Percentiles rank a stretch among this genome's conserved stretches.
Evolutionary conservation across 2,329 filamentous ascomycete genomes (phyloP).

Genomic region (Alternaria sp.): DNA sequence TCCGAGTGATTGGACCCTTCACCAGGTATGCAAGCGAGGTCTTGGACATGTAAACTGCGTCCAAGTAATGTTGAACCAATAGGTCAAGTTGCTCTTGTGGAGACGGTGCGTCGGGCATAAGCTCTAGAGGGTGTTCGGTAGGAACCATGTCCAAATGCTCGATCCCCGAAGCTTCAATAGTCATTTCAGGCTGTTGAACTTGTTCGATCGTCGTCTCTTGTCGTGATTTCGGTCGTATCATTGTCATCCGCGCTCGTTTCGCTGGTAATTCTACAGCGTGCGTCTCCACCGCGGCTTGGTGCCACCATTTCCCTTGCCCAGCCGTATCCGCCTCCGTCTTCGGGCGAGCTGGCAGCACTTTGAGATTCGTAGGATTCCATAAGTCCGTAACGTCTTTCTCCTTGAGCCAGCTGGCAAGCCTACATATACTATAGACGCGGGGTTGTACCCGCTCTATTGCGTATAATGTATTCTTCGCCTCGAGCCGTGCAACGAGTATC

Average conservation of each 20-base stretch:
- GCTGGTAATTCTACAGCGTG: constrained; percentile 24
- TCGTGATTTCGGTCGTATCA: constrained; percentile 37
- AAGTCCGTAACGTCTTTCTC: constrained; percentile 60
- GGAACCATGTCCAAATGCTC: constrained; percentile 1
- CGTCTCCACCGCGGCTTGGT: constrained; percentile 35
- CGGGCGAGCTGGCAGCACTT: constrained; percentile 67
- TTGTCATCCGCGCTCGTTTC: constrained; percentile 40
- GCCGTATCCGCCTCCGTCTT: constrained; percentile 47
- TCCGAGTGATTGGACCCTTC: constrained; percentile 80
- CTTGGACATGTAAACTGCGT: constrained; percentile 62
- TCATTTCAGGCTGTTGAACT: constrained; percentile 1
- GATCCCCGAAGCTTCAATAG: constrained; percentile 6
- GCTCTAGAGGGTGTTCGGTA: constrained; percentile 16
- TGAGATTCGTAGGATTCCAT: constrained; percentile 32
- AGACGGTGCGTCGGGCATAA: constrained; percentile 20
- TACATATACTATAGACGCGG: constrained; percentile 73
- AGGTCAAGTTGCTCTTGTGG: constrained; percentile 62
- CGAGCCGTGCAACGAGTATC: constrained; percentile 48
- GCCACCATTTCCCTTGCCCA: constrained; percentile 42
- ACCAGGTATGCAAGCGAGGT: constrained; percentile 84
- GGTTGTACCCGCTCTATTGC: constrained; percentile 73
- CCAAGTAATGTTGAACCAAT: constrained; percentile 51
- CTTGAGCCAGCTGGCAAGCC: constrained; percentile 72
- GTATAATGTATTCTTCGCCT: constrained; percentile 76
- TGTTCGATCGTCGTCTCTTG: constrained; percentile 15